Percentiles rank a stretch among this genome's conserved stretches.
phyloP scores from a whole-genome alignment of 352 stramenopile species.

The Thraustochytrium sp. region DNA sequence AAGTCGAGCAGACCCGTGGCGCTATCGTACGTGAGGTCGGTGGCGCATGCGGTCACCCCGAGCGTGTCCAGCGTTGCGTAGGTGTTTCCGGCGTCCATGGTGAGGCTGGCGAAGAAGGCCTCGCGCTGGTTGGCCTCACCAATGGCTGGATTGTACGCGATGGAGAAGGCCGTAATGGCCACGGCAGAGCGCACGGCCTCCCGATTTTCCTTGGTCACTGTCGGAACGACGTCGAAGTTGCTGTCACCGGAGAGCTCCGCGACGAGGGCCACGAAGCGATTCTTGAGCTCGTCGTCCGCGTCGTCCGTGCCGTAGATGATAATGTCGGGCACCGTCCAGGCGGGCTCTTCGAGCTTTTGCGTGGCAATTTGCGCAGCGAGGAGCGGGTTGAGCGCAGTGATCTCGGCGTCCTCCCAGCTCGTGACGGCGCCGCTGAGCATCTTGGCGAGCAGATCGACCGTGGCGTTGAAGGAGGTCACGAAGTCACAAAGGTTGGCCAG shows the following conservation, averaged over 20 bases:
- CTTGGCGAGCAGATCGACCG: not conserved
- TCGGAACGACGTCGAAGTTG: not conserved
- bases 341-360: not conserved
- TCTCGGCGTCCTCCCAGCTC: conserved; percentile 5
- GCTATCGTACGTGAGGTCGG: not conserved
- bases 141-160: not conserved
- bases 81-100: not conserved
- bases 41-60: not conserved
- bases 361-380: too few relatives aligned
- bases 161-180: not conserved
- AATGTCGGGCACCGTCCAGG: not conserved
- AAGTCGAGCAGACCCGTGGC: not conserved
- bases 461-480: not conserved
- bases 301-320: not conserved
- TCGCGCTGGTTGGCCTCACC: not conserved
- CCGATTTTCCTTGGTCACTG: not conserved
- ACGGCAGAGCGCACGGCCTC: not conserved
- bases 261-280: not conserved
- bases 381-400: not conserved
- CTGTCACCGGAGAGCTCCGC: not conserved
- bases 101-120: not conserved
- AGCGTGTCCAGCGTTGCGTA: not conserved
- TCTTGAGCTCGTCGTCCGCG: not conserved
- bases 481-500: not conserved
- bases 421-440: not conserved